A percentile compares a stretch with the other conserved stretches of the same genome.
These are phyloP conservation scores for Kentomonas sorsogonicus DNA, from an alignment of 208 protist species.

Conservation along the genomic window DNA sequence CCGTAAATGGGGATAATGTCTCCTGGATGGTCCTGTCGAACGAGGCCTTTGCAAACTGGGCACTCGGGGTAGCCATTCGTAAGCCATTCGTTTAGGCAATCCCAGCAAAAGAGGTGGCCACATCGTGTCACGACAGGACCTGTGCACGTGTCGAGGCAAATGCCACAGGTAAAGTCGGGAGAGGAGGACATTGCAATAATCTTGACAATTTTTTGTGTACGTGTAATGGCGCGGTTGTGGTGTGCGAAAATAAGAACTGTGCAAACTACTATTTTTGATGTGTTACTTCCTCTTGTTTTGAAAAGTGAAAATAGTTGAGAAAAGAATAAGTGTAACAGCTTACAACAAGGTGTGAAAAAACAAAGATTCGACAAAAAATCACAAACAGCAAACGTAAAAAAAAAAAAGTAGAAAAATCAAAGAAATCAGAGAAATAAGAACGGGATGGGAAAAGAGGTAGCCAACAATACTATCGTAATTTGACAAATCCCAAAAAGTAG, in stretches of 20 bases:
- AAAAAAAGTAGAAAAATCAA: too few relatives aligned
- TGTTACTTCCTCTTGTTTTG: too few relatives aligned
- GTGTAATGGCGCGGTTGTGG: slow-evolving; percentile 5
- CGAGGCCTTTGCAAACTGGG: slow-evolving; percentile 74
- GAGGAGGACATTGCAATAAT: slow-evolving; percentile 12
- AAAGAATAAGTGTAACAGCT: too few relatives aligned
- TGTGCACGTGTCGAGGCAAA: slow-evolving; percentile 64
- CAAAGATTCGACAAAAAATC: background rate
- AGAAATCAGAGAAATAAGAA: background rate
- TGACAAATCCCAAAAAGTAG: background rate
- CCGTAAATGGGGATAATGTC: slow-evolving; percentile 84
- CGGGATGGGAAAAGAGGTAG: background rate
- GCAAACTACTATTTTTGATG: background rate
- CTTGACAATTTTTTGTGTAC: slow-evolving; percentile 7
- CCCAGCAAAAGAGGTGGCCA: slow-evolving; percentile 85
- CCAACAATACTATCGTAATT: background rate
- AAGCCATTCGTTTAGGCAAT: slow-evolving; percentile 75
- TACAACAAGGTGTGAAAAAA: background rate
- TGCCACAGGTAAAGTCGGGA: slow-evolving; percentile 70
- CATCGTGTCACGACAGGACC: slow-evolving; percentile 82
- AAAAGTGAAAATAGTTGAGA: too few relatives aligned
- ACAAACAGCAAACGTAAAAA: background rate
- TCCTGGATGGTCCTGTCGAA: slow-evolving; percentile 38
- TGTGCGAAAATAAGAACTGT: background rate
- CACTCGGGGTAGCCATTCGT: slow-evolving; percentile 40